phyloP scores from a whole-genome alignment of 2,329 filamentous ascomycete genomes.

The Phoma sp. region DNA sequence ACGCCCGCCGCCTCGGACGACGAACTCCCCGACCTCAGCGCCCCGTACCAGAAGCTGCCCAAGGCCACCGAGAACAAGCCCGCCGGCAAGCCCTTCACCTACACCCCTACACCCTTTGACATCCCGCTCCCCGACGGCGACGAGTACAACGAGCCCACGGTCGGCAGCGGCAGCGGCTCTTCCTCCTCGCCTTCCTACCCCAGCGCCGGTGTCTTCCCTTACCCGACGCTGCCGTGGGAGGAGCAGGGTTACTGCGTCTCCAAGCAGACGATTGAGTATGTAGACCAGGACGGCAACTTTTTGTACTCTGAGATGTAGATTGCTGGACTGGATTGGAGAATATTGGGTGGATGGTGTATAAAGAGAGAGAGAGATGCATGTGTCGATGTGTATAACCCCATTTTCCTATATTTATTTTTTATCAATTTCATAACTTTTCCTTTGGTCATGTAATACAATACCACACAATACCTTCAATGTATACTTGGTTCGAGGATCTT shows the following conservation, averaged over 20 bases:
- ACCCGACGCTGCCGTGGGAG: conserved; percentile 29
- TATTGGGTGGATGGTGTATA: neutral
- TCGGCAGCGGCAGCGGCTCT: neutral
- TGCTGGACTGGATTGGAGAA: neutral
- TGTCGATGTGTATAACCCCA: neutral
- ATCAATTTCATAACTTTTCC: neutral
- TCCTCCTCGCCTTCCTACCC: conserved; percentile 4
- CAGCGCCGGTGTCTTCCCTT: conserved; percentile 21
- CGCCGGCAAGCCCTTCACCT: conserved; percentile 39
- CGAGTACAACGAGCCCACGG: conserved; percentile 19
- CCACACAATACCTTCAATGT: conserved; percentile 11
- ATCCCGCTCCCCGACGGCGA: conserved; percentile 22
- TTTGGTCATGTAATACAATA: conserved; percentile 1
- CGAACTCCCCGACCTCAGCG: conserved; percentile 39
- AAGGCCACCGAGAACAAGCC: conserved; percentile 37
- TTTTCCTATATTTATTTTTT: neutral
- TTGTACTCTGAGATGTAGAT: conserved; percentile 34
- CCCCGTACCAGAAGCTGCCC: conserved; percentile 36
- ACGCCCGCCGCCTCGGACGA: conserved; percentile 31
- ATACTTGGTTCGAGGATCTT: neutral
- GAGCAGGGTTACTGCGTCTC: conserved; percentile 41
- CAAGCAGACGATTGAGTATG: conserved; percentile 44
- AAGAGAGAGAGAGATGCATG: neutral
- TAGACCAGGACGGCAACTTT: conserved; percentile 41
- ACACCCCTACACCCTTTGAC: conserved; percentile 31